phyloP scores from a whole-genome alignment of 441 rosid genomes.

The Eruca vesicaria region DNA sequence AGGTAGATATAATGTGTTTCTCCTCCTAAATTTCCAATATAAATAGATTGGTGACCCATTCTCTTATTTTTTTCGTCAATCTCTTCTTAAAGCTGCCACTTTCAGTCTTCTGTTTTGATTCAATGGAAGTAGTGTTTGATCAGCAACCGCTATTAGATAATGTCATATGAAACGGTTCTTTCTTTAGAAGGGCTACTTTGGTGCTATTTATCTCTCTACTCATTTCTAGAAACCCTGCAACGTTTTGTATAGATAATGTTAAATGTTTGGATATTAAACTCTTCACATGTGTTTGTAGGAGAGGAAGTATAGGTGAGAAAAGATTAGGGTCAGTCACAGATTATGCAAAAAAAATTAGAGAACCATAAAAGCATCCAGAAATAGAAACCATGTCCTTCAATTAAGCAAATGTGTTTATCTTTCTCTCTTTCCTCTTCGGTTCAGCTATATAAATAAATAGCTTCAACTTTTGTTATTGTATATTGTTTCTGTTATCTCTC shows the following conservation, averaged over 20 bases:
- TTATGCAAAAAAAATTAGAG: constrained; percentile 13
- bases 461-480: constrained; percentile 1
- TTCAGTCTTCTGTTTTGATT: not conserved
- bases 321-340: constrained; percentile 29
- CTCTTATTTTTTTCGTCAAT: not conserved
- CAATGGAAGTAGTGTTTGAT: constrained; percentile 9
- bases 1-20: not conserved
- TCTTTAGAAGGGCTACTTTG: constrained; percentile 12
- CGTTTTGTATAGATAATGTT: not conserved
- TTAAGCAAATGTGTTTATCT: constrained; percentile 29
- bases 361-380: constrained; percentile 26
- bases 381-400: constrained; percentile 33
- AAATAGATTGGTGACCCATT: not conserved
- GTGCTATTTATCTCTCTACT: constrained; percentile 3
- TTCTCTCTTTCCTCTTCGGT: constrained; percentile 5
- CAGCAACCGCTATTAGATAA: not conserved
- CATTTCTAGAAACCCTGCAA: not conserved
- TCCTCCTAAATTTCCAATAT: not conserved
- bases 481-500: constrained; percentile 19
- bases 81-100: constrained; percentile 3
- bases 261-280: constrained; percentile 14
- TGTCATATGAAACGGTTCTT: not conserved
- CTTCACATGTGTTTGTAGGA: constrained; percentile 35
- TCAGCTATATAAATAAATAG: constrained; percentile 1
- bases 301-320: constrained; percentile 38